These are phyloP conservation scores for Tetradesmus lagerheimii DNA, from an alignment of 139 green algal species.

Conservation along the genomic window DNA sequence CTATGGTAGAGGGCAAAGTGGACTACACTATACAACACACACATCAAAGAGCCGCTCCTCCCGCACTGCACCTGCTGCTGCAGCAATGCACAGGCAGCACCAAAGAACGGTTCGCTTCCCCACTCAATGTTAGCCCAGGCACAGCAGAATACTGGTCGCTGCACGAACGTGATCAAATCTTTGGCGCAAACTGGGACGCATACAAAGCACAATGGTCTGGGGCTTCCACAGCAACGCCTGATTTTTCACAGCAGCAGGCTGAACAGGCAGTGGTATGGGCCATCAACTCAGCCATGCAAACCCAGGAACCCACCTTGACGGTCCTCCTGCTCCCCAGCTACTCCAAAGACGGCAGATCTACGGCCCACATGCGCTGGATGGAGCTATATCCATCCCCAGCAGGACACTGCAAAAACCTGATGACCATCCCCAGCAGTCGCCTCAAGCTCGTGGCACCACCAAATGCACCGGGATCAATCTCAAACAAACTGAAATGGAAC, in stretches of 20 bases:
- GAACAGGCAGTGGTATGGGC: too few relatives aligned
- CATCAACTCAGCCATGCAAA: too few relatives aligned
- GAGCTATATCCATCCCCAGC: too few relatives aligned
- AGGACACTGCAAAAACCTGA: too few relatives aligned
- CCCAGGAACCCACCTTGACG: too few relatives aligned
- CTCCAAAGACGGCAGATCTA: too few relatives aligned
- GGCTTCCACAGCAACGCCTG: not conserved
- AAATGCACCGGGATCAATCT: too few relatives aligned
- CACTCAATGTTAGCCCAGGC: not conserved
- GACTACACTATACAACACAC: not conserved
- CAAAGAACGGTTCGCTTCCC: not conserved
- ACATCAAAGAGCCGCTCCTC: not conserved
- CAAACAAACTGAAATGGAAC: too few relatives aligned
- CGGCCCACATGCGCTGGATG: too few relatives aligned
- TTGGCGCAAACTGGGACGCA: not conserved
- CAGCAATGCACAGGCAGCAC: not conserved
- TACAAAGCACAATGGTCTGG: not conserved
- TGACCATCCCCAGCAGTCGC: too few relatives aligned
- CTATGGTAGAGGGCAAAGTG: not conserved
- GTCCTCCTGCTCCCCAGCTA: too few relatives aligned
- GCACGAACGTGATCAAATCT: not conserved
- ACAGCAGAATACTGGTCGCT: not conserved
- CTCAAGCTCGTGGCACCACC: too few relatives aligned
- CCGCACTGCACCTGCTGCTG: not conserved
- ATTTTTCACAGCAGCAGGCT: not conserved